Conservation (phyloP, 768 basidiomycete species). For the Paxillus ammoniavirescens region DNA sequence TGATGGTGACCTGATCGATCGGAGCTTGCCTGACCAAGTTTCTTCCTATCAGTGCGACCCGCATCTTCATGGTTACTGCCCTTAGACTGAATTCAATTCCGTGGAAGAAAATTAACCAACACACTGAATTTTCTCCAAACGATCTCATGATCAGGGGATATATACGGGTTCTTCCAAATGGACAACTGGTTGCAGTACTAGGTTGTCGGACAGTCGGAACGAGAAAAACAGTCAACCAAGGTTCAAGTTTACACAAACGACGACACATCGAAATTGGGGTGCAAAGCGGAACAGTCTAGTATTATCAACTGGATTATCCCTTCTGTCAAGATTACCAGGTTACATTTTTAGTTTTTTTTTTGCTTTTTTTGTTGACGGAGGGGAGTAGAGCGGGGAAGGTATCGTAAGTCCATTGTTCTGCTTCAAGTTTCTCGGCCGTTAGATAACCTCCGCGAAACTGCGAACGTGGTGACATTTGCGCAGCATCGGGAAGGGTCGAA, state of each 20-base stretch:
- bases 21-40: conserved; percentile 18
- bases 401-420: conserved; percentile 13
- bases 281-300: conserved; percentile 8
- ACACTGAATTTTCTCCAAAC: not conserved
- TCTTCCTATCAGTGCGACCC: conserved; percentile 22
- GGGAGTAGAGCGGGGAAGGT: conserved; percentile 25
- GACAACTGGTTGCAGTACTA: not conserved
- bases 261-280: conserved; percentile 11
- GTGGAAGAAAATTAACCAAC: not conserved
- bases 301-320: not conserved
- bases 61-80: conserved; percentile 3
- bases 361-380: conserved; percentile 8
- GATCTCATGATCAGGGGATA: not conserved
- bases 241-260: conserved; percentile 11
- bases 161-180: conserved; percentile 1
- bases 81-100: conserved; percentile 2
- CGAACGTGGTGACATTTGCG: conserved; percentile 20
- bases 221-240: conserved; percentile 25
- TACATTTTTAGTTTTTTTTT: conserved; percentile 7
- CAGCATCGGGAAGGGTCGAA: not conserved
- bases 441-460: conserved; percentile 15
- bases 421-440: conserved; percentile 6
- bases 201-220: not conserved
- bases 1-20: conserved; percentile 1
- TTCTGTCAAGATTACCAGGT: conserved; percentile 18